Evolutionary conservation across 805 yeast species (phyloP).

Genomic region (Lachancea quebecensis): DNA sequence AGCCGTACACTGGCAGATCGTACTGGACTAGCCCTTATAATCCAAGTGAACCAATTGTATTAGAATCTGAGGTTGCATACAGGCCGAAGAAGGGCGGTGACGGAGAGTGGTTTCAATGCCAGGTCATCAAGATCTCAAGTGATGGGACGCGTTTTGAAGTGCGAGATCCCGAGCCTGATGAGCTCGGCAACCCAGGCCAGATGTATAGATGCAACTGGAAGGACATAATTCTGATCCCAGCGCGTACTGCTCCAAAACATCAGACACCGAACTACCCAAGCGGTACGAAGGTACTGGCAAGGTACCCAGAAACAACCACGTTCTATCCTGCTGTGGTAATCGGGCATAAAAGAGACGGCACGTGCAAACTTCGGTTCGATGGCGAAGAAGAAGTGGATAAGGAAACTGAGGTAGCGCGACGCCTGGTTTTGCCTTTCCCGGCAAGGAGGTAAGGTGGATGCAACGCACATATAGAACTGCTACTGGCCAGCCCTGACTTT

Average conservation of each 20-base stretch:
- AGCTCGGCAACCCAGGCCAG: constrained; percentile 80
- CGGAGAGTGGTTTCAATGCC: constrained; percentile 97
- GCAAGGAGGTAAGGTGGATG: constrained; percentile 10
- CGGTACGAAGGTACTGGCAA: constrained; percentile 79
- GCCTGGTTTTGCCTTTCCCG: constrained; percentile 76
- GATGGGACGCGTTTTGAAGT: constrained; percentile 80
- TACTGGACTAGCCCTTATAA: constrained; percentile 49
- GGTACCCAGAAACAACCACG: constrained; percentile 96
- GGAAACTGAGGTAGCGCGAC: constrained; percentile 85
- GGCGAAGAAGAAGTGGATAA: constrained; percentile 97
- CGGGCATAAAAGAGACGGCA: constrained; percentile 66
- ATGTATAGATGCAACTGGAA: constrained; percentile 75
- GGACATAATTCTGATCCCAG: constrained; percentile 71
- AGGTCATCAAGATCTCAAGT: constrained; percentile 65
- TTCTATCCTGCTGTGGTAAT: constrained; percentile 92
- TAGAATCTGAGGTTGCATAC: constrained; percentile 86
- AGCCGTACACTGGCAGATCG: constrained; percentile 35
- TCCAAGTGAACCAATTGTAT: constrained; percentile 47
- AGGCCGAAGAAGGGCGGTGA: constrained; percentile 60
- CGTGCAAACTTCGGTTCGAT: constrained; percentile 76
- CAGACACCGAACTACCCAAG: constrained; percentile 47
- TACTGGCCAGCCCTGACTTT: no score
- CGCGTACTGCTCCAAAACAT: constrained; percentile 35
- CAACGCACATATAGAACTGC: no score
- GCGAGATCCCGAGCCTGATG: constrained; percentile 98